Evolutionary conservation across 1,139 yeast species (phyloP).

Genomic region (Saccharomycopsis hybrid): DNA sequence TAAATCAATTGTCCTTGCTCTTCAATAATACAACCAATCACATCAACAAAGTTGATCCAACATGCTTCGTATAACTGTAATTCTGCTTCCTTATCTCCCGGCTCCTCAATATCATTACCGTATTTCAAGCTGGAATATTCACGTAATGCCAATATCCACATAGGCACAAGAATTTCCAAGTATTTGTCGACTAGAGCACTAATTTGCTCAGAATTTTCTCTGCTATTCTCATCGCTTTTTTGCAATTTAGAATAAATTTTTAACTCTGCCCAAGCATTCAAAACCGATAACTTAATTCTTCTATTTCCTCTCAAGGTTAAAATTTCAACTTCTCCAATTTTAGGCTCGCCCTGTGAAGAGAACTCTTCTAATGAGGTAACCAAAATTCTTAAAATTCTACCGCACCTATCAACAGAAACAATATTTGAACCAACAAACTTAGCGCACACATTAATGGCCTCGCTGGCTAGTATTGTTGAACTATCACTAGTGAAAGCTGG

Average conservation of each 20-base stretch:
- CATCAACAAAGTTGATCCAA: conserved; percentile 79
- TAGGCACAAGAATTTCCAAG: conserved; percentile 53
- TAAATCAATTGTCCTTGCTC: conserved; percentile 39
- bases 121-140: conserved; percentile 70
- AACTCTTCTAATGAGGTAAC: conserved; percentile 60
- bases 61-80: conserved; percentile 52
- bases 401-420: conserved; percentile 42
- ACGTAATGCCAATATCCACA: conserved; percentile 73
- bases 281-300: conserved; percentile 60
- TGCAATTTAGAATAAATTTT: conserved; percentile 41
- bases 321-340: conserved; percentile 36
- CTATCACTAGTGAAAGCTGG: conserved; percentile 82
- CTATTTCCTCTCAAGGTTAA: conserved; percentile 45
- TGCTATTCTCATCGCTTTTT: conserved; percentile 32
- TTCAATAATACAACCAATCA: conserved; percentile 61
- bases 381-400: conserved; percentile 62
- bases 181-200: conserved; percentile 49
- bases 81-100: conserved; percentile 37
- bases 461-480: conserved; percentile 66
- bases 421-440: conserved; percentile 59
- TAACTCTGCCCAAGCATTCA: conserved; percentile 87
- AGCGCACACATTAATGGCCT: conserved; percentile 76
- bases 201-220: conserved; percentile 29
- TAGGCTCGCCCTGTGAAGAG: conserved; percentile 27
- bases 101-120: conserved; percentile 32